phyloP scores from a whole-genome alignment of 2,329 filamentous ascomycete genomes.

The Fragosphaeria purpurea region DNA sequence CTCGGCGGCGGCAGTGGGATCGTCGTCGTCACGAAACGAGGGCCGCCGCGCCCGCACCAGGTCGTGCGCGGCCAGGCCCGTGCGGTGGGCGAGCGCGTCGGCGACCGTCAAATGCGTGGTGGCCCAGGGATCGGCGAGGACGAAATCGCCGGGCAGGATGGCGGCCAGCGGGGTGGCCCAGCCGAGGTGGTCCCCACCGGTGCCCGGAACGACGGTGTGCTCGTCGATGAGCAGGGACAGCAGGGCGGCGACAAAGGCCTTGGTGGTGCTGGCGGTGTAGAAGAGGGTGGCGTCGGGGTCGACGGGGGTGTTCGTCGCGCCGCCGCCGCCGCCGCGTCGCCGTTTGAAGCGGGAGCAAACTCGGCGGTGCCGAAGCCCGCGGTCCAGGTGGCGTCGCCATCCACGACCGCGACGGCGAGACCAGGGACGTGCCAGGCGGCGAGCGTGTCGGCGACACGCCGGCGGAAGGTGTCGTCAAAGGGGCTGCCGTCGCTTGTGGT shows the following conservation, averaged over 20 bases:
- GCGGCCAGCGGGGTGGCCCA: constrained; percentile 36
- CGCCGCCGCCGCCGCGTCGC: constrained; percentile 26
- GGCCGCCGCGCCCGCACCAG: constrained; percentile 18
- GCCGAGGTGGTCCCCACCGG: constrained; percentile 17
- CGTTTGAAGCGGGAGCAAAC: too few relatives aligned
- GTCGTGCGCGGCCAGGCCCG: constrained; percentile 37
- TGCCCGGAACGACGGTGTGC: constrained; percentile 21
- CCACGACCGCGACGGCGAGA: constrained; percentile 36
- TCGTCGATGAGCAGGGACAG: constrained; percentile 37
- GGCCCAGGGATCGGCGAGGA: constrained; percentile 30
- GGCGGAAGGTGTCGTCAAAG: constrained; percentile 8
- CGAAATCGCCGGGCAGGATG: constrained; percentile 41
- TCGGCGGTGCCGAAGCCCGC: constrained; percentile 21
- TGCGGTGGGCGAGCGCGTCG: constrained; percentile 42
- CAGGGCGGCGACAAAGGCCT: constrained; percentile 40
- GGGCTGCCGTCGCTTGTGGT: constrained; percentile 5
- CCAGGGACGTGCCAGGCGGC: constrained; percentile 36
- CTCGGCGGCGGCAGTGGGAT: constrained; percentile 20
- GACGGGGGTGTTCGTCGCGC: constrained; percentile 31
- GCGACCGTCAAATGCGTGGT: constrained; percentile 40
- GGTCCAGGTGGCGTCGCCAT: constrained; percentile 31
- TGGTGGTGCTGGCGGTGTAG: constrained; percentile 44
- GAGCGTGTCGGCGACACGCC: constrained; percentile 8
- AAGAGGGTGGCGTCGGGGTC: constrained; percentile 40
- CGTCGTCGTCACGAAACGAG: not conserved